Evolutionary conservation across 1,139 yeast genomes (phyloP).

Genomic region (Protomyces inouyei): DNA sequence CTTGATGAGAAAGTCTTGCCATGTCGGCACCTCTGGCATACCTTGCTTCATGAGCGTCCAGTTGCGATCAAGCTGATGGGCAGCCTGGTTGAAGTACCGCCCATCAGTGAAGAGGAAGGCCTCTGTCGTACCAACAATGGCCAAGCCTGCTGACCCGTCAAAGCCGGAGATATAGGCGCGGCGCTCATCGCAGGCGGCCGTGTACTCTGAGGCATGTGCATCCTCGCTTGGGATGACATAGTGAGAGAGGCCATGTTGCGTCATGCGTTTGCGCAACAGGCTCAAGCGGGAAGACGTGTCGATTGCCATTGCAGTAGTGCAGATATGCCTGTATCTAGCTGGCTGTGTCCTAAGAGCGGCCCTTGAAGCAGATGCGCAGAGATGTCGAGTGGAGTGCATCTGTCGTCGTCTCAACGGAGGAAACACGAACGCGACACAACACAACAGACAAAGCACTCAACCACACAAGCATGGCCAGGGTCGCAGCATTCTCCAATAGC

Average conservation of each 20-base stretch:
- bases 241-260: slow-evolving; percentile 58
- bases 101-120: slow-evolving; percentile 92
- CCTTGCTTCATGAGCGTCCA: slow-evolving; percentile 81
- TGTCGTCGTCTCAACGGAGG: not conserved
- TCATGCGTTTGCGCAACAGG: slow-evolving; percentile 62
- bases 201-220: slow-evolving; percentile 28
- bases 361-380: too few relatives aligned
- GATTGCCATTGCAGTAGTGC: slow-evolving; percentile 16
- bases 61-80: slow-evolving; percentile 71
- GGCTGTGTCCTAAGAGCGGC: too few relatives aligned
- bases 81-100: slow-evolving; percentile 86
- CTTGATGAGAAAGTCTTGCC: slow-evolving; percentile 74
- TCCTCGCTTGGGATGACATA: slow-evolving; percentile 43
- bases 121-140: slow-evolving; percentile 67
- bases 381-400: not conserved
- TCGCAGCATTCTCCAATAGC: not conserved
- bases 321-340: not conserved
- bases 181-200: slow-evolving; percentile 29
- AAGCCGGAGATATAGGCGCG: slow-evolving; percentile 49
- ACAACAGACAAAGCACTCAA: not conserved
- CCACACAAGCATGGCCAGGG: not conserved
- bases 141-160: slow-evolving; percentile 93
- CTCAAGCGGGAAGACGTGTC: slow-evolving; percentile 43
- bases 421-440: not conserved
- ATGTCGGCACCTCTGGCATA: slow-evolving; percentile 60